Conservation (phyloP, 2,329 filamentous ascomycete genomes). For the Diaporthe nobilis region DNA sequence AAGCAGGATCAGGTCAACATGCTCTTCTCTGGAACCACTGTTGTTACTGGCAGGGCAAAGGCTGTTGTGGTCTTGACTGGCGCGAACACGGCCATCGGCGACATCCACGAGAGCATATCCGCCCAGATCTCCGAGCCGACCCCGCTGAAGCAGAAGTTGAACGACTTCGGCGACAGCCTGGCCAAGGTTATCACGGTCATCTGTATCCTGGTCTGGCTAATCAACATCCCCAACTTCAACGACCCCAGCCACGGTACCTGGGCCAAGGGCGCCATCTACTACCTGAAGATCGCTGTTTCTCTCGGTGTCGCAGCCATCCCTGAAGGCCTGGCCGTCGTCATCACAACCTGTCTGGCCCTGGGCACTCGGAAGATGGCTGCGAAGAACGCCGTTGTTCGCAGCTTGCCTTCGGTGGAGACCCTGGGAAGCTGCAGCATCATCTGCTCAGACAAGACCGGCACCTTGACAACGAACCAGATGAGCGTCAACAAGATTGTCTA, state of each 20-base stretch:
- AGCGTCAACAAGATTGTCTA: slow-evolving; percentile 95
- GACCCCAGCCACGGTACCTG: slow-evolving; percentile 94
- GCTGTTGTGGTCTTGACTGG: slow-evolving; percentile 94
- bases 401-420: slow-evolving; percentile 96
- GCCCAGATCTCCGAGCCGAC: slow-evolving; percentile 98
- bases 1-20: slow-evolving; percentile 99
- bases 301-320: slow-evolving; percentile 98
- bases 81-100: slow-evolving; percentile 92
- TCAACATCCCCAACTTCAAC: slow-evolving; percentile 98
- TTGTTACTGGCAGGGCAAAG: slow-evolving; percentile 92
- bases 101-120: slow-evolving; percentile 98
- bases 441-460: slow-evolving; percentile 99
- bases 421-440: slow-evolving; percentile 99
- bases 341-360: slow-evolving; percentile 96
- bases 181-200: slow-evolving; percentile 99
- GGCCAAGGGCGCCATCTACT: slow-evolving; percentile 98
- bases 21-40: slow-evolving; percentile 97
- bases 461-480: slow-evolving; percentile 99
- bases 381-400: slow-evolving; percentile 97
- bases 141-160: slow-evolving; percentile 97
- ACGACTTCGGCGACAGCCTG: slow-evolving; percentile 95
- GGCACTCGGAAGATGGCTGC: slow-evolving; percentile 99
- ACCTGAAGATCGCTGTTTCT: slow-evolving; percentile 98
- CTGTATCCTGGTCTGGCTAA: slow-evolving; percentile 96
- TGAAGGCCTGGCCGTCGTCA: slow-evolving; percentile 96